A percentile compares a stretch with the other conserved stretches of the same genome.
These are phyloP conservation scores for Casuarina glauca DNA, from an alignment of 306 rosid species.

Conservation along the genomic window DNA sequence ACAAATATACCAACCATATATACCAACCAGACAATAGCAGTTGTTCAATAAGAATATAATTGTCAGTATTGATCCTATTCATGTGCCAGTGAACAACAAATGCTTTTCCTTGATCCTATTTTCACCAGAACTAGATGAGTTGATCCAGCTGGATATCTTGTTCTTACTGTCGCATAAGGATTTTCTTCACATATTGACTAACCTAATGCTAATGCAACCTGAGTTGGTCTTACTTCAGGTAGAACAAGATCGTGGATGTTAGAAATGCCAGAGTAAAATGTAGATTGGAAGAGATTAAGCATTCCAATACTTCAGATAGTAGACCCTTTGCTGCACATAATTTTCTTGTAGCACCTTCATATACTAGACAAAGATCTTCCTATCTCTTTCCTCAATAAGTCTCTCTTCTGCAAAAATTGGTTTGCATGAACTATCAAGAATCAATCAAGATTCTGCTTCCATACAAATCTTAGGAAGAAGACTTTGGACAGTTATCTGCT, in stretches of 20 bases:
- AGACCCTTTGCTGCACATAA: not conserved
- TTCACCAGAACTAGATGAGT: too few species aligned
- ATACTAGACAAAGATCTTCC: not conserved
- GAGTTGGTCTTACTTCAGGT: not conserved
- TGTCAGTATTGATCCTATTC: too few species aligned
- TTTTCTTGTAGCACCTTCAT: not conserved
- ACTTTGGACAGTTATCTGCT: too few species aligned
- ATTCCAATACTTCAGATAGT: not conserved
- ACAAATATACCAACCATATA: not conserved
- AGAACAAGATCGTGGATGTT: not conserved
- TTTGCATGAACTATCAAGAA: not conserved
- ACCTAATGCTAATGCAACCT: not conserved
- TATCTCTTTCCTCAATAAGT: not conserved
- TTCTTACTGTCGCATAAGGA: too few species aligned
- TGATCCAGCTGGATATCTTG: too few species aligned
- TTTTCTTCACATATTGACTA: too few species aligned
- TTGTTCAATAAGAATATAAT: too few species aligned
- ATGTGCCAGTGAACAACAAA: too few species aligned
- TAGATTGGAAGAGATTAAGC: not conserved
- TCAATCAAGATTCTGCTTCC: not conserved
- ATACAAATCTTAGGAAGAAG: too few species aligned
- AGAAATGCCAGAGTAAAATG: not conserved
- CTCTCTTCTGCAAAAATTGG: not conserved
- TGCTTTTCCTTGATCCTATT: too few species aligned
- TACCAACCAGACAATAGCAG: too few species aligned